These are phyloP conservation scores for Globisporangium lucens DNA, from an alignment of 352 stramenopile genomes.

Conservation along the genomic window DNA sequence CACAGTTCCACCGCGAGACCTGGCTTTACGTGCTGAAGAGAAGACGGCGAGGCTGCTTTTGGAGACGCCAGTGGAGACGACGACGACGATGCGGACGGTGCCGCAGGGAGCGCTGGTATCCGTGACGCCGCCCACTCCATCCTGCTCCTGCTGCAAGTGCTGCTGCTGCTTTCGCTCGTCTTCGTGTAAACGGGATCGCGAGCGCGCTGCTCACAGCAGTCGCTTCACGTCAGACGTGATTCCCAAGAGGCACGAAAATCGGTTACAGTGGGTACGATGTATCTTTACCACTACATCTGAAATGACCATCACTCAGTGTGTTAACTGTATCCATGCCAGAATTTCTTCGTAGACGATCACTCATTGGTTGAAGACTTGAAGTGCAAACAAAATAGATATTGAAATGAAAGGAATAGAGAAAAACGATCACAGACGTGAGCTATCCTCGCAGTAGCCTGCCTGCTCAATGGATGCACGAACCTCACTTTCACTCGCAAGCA, in stretches of 20 bases:
- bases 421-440: too few relatives aligned
- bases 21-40: slow-evolving; percentile 6
- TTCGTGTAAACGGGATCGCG: too few relatives aligned
- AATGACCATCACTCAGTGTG: not conserved
- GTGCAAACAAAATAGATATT: not conserved
- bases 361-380: not conserved
- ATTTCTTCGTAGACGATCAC: too few relatives aligned
- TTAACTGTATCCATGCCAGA: too few relatives aligned
- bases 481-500: too few relatives aligned
- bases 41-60: not conserved
- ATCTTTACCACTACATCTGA: not conserved
- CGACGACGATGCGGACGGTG: not conserved
- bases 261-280: not conserved
- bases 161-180: not conserved
- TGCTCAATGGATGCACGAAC: too few relatives aligned
- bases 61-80: not conserved
- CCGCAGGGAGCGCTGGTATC: slow-evolving; percentile 20
- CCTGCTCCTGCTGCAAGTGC: not conserved
- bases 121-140: slow-evolving; percentile 30
- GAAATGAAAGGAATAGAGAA: too few relatives aligned
- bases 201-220: not conserved
- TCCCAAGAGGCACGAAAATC: not conserved
- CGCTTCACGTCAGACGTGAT: not conserved
- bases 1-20: slow-evolving; percentile 15
- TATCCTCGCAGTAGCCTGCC: too few relatives aligned